Percentiles rank a stretch among this genome's conserved stretches.
Evolutionary conservation across 2,329 filamentous ascomycete genomes (phyloP).

Genomic region (Curvularia spicifera): DNA sequence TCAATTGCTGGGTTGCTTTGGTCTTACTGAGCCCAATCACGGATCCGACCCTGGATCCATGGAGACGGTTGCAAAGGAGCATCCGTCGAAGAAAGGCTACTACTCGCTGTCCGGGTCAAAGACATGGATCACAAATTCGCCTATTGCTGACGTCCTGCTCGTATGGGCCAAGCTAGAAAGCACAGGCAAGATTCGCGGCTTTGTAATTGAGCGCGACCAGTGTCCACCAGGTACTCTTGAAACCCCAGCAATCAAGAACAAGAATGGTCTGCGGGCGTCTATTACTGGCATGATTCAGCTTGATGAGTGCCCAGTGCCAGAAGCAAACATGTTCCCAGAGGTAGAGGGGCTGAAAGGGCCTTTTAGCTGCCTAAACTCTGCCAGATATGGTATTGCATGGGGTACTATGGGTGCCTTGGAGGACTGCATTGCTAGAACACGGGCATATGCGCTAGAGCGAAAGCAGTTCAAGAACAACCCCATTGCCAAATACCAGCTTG

Average conservation of each 20-base stretch:
- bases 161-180: slow-evolving; percentile 93
- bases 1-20: slow-evolving; percentile 83
- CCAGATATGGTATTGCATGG: slow-evolving; percentile 90
- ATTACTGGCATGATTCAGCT: slow-evolving; percentile 98
- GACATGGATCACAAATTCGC: slow-evolving; percentile 96
- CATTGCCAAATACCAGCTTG: slow-evolving; percentile 91
- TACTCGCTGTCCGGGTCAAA: slow-evolving; percentile 80
- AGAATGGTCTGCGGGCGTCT: slow-evolving; percentile 90
- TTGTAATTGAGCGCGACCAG: slow-evolving; percentile 82
- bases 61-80: slow-evolving; percentile 84
- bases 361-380: slow-evolving; percentile 93
- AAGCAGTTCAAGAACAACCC: slow-evolving; percentile 97
- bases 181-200: slow-evolving; percentile 92
- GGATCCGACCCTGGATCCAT: slow-evolving; percentile 90
- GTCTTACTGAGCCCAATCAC: slow-evolving; percentile 90
- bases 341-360: slow-evolving; percentile 87
- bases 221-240: slow-evolving; percentile 89
- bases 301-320: slow-evolving; percentile 85
- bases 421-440: slow-evolving; percentile 81
- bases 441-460: slow-evolving; percentile 87
- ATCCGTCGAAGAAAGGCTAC: slow-evolving; percentile 83
- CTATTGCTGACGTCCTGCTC: slow-evolving; percentile 82
- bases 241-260: slow-evolving; percentile 91
- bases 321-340: slow-evolving; percentile 91
- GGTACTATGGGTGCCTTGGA: slow-evolving; percentile 93